These are phyloP conservation scores for Fusarium coicis DNA, from an alignment of 2,329 filamentous ascomycete genomes.

Conservation along the genomic window DNA sequence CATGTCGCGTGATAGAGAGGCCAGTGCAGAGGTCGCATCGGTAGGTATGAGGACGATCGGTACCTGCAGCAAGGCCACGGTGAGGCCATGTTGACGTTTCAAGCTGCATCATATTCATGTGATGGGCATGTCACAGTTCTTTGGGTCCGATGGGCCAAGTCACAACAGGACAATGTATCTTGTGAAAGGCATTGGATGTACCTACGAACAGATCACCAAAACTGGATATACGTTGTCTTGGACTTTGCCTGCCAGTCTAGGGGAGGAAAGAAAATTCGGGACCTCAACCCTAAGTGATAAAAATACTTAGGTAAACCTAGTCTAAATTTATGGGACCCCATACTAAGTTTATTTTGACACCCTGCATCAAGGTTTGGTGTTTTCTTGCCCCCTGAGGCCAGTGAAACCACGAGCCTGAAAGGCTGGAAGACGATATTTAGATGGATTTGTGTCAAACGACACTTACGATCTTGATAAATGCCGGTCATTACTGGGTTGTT, in stretches of 20 bases:
- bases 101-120: neutral
- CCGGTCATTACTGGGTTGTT: too few species aligned
- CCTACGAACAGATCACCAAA: neutral
- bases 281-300: too few species aligned
- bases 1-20: neutral
- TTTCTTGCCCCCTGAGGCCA: too few species aligned
- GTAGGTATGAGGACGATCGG: neutral
- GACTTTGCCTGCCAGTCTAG: too few species aligned
- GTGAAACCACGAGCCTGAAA: neutral
- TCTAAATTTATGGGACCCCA: too few species aligned
- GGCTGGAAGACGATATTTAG: too few species aligned
- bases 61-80: neutral
- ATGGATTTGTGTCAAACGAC: neutral
- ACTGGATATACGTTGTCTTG: neutral
- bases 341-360: too few species aligned
- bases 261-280: too few species aligned
- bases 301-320: too few species aligned
- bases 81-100: constrained; percentile 7
- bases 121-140: neutral
- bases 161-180: neutral
- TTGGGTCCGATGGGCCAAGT: neutral
- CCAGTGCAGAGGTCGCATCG: neutral
- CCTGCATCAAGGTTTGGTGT: too few species aligned
- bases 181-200: neutral
- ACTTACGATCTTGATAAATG: neutral